Evolutionary conservation across 225 moss, liverwort and hornwort species (phyloP).

Genomic region (Polytrichum commune): DNA sequence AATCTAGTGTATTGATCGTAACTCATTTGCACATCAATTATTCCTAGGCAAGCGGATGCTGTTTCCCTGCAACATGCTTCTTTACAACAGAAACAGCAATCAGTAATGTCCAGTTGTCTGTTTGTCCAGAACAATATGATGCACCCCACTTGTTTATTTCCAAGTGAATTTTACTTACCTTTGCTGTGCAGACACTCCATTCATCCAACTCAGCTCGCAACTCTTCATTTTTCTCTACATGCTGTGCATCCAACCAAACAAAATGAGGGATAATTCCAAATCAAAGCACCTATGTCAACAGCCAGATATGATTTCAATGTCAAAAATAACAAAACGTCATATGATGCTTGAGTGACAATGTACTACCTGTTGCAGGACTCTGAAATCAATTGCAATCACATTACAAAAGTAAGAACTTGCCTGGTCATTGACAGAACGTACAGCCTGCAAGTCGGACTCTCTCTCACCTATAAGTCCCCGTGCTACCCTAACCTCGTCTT

Average conservation of each 20-base stretch:
- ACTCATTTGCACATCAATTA: too few species aligned
- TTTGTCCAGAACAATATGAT: background rate
- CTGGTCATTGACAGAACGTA: constrained; percentile 53
- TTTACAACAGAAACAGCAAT: background rate
- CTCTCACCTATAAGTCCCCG: constrained; percentile 40
- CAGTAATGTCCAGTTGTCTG: too few species aligned
- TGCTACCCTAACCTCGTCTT: constrained; percentile 48
- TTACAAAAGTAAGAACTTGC: constrained; percentile 4
- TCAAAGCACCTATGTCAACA: too few species aligned
- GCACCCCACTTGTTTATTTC: background rate
- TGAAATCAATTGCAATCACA: too few species aligned
- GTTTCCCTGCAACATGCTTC: background rate
- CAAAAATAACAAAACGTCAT: too few species aligned
- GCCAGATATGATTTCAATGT: too few species aligned
- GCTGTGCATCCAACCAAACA: constrained; percentile 26
- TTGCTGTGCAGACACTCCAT: constrained; percentile 55
- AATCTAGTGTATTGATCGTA: too few species aligned
- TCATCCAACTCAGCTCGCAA: constrained; percentile 65
- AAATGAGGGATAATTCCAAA: background rate
- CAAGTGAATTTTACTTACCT: constrained; percentile 26
- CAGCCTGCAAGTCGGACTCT: constrained; percentile 39
- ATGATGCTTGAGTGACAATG: too few species aligned
- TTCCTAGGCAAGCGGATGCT: background rate
- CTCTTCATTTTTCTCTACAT: constrained; percentile 60
- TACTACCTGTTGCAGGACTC: too few species aligned